Evolutionary conservation across 306 rosid species (phyloP).

Genomic region (Gleditsia sinensis): DNA sequence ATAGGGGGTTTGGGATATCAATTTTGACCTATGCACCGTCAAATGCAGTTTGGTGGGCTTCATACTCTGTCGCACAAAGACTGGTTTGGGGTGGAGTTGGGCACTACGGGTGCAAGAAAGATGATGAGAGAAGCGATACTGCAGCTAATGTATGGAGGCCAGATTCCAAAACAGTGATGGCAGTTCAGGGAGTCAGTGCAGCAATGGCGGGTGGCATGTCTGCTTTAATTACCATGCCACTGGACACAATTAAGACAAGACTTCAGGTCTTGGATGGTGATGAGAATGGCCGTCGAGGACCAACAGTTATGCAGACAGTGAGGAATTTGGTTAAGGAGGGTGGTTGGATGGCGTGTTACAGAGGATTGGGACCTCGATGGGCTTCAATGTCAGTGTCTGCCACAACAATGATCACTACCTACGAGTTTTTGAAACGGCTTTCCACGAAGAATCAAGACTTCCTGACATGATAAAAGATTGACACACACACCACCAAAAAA

Average conservation of each 20-base stretch:
- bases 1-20: slow-evolving; percentile 83
- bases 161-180: slow-evolving; percentile 55
- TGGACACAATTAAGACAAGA: slow-evolving; percentile 76
- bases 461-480: slow-evolving; percentile 36
- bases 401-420: slow-evolving; percentile 81
- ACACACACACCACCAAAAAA: no score
- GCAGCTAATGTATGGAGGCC: slow-evolving; percentile 43
- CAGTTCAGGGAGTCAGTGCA: slow-evolving; percentile 81
- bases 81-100: slow-evolving; percentile 70
- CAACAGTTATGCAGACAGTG: slow-evolving; percentile 60
- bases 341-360: slow-evolving; percentile 77
- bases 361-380: slow-evolving; percentile 81
- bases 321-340: slow-evolving; percentile 77
- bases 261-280: slow-evolving; percentile 77
- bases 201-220: slow-evolving; percentile 84
- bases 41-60: slow-evolving; percentile 88
- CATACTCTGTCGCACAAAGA: slow-evolving; percentile 67
- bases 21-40: slow-evolving; percentile 79
- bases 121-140: slow-evolving; percentile 27
- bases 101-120: slow-evolving; percentile 44
- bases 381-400: slow-evolving; percentile 82
- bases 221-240: slow-evolving; percentile 74
- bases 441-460: slow-evolving; percentile 70
- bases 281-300: slow-evolving; percentile 70
- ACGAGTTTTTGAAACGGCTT: slow-evolving; percentile 76